Evolutionary conservation across 306 rosid species (phyloP), one percentile per base, ranked within the genome.

Genomic region (Datisca glomerata): DNA sequence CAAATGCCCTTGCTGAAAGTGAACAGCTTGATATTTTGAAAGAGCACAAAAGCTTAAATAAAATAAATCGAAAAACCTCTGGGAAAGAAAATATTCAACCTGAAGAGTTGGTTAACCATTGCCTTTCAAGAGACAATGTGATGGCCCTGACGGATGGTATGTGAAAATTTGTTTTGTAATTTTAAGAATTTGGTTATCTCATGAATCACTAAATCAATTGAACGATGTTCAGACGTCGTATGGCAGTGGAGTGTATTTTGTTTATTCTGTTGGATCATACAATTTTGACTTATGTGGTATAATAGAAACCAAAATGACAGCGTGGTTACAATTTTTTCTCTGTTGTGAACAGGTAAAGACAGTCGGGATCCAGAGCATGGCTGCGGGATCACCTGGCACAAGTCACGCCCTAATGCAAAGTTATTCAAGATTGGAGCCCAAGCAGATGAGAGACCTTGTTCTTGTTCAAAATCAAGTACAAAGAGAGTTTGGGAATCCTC

Each of bases 401-500:
- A 49, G 49, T 55, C 36, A 23, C 64, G 31, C 20, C 17, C 21
- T 59, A 53, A 18, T 55, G 54, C 31, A 40, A 51, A 63, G 37
- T 32, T 43, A 59, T 71, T 57, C 16, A 62, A 47, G 43, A 27
- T 44, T 50, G 74, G 31, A 52, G 39, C 23, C 59, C 61, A 61
- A 57, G 56, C 37, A 46, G 68, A 60, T 46, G 50, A 27, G 22
- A 45, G 36, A 18, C 56, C 52, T 48, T 66, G 74, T 65, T 53
- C 71, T 61, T 64, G 70, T 43, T 71, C 77, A 49, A 56, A 61
- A 41, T 64, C 61, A 34, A 65, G 76, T 13, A 59, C 57, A 34
- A 86, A 79, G 71, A 82, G 70, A 45, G 63, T 60, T 23, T 86
- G 96, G 96, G 80, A 81, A 56, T 71, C 94, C 36, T 81, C 93